Percentiles rank a stretch among this genome's conserved stretches.
Evolutionary conservation across 495 filamentous ascomycete genomes (phyloP).

Genomic region (Podospora comata): DNA sequence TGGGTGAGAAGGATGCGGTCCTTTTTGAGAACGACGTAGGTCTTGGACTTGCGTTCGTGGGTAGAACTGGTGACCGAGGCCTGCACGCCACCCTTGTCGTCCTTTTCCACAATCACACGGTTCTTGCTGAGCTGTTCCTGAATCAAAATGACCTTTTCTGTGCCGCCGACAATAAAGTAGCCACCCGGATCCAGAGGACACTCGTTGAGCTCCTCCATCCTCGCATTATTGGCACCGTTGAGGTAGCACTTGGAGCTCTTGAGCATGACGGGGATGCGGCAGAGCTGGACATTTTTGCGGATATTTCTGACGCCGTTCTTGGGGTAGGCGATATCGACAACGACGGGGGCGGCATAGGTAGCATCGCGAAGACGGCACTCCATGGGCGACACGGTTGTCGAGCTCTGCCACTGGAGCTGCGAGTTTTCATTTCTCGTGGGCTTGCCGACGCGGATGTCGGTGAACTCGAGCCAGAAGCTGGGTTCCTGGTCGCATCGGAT

Average conservation of each 20-base stretch:
- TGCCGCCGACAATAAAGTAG: slow-evolving; percentile 85
- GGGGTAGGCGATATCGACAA: slow-evolving; percentile 83
- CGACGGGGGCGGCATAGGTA: slow-evolving; percentile 89
- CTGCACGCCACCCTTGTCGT: slow-evolving; percentile 81
- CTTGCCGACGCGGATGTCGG: slow-evolving; percentile 76
- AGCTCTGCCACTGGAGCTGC: slow-evolving; percentile 48
- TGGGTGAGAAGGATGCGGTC: slow-evolving; percentile 85
- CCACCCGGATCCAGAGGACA: slow-evolving; percentile 94
- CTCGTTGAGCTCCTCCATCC: slow-evolving; percentile 87
- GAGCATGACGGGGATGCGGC: slow-evolving; percentile 93
- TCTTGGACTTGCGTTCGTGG: slow-evolving; percentile 95
- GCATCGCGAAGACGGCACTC: slow-evolving; percentile 94
- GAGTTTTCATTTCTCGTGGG: slow-evolving; percentile 75
- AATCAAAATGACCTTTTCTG: slow-evolving; percentile 96
- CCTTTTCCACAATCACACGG: slow-evolving; percentile 91
- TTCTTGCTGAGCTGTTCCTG: slow-evolving; percentile 99
- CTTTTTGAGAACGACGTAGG: slow-evolving; percentile 89
- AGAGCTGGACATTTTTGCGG: slow-evolving; percentile 70
- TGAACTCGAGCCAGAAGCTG: slow-evolving; percentile 84
- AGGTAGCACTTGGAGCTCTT: slow-evolving; percentile 90
- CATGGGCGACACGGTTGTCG: slow-evolving; percentile 73
- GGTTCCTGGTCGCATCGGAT: slow-evolving; percentile 86
- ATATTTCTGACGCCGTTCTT: slow-evolving; percentile 68
- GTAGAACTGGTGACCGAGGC: slow-evolving; percentile 98
- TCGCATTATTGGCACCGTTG: slow-evolving; percentile 68